phyloP scores from a whole-genome alignment of 2,329 filamentous ascomycete species.

The Aspergillus nomiae region DNA sequence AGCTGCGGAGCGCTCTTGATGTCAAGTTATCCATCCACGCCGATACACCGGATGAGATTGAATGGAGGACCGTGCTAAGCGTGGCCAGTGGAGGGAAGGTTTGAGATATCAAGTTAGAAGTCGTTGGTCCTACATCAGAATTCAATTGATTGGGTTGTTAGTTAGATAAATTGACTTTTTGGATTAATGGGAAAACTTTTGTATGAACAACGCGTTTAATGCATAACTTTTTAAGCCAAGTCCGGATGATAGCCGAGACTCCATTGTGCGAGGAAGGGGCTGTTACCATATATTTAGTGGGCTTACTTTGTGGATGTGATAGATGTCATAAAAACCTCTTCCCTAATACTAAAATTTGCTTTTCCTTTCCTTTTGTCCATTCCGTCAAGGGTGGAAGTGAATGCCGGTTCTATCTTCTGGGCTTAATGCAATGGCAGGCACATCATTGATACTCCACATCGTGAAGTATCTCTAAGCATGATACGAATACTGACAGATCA shows the following conservation, averaged over 20 bases:
- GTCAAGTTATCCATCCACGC: constrained; percentile 4
- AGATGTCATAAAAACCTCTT: not conserved
- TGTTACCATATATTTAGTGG: not conserved
- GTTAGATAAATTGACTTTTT: not conserved
- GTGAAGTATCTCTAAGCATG: not conserved
- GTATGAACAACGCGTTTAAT: not conserved
- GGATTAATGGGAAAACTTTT: not conserved
- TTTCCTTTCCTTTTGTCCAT: not conserved
- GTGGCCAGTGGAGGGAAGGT: constrained; percentile 2
- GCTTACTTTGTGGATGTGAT: not conserved
- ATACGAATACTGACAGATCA: not conserved
- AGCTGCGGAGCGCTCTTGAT: constrained; percentile 5
- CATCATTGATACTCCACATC: not conserved
- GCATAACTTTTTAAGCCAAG: not conserved
- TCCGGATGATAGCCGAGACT: not conserved
- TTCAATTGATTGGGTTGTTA: not conserved
- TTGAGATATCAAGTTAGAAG: not conserved
- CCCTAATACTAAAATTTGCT: not conserved
- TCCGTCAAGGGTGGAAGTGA: not conserved
- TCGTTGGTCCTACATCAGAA: not conserved
- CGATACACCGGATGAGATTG: constrained; percentile 7
- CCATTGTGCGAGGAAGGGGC: too few relatives aligned
- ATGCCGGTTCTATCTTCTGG: not conserved
- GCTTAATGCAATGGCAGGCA: not conserved
- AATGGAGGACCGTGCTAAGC: constrained; percentile 7